Percentiles rank a stretch among this genome's conserved stretches.
These are phyloP conservation scores for Picochlorum sp. DNA, from an alignment of 139 green algal species.

Conservation along the genomic window DNA sequence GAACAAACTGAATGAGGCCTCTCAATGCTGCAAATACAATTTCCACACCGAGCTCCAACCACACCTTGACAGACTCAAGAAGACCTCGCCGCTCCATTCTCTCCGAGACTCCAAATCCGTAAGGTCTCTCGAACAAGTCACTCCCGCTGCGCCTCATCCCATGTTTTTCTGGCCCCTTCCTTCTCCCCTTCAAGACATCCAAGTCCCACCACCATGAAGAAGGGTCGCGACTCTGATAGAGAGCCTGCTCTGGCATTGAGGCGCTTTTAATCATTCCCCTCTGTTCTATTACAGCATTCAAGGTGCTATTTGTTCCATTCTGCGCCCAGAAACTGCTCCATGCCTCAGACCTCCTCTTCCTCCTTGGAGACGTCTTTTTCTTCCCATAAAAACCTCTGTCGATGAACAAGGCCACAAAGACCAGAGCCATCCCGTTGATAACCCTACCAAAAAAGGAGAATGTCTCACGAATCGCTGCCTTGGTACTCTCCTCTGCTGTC, in stretches of 20 bases:
- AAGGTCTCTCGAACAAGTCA: conserved; percentile 36
- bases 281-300: conserved; percentile 32
- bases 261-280: conserved; percentile 6
- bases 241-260: no score
- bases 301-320: conserved; percentile 15
- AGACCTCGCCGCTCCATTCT: conserved; percentile 21
- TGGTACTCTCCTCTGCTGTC: conserved; percentile 41
- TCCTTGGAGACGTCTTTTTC: neutral
- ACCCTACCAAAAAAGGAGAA: conserved; percentile 22
- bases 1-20: conserved; percentile 18
- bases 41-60: conserved; percentile 43
- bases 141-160: conserved; percentile 17
- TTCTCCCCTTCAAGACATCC: no score
- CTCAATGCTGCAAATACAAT: conserved; percentile 37
- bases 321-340: conserved; percentile 28
- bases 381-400: neutral
- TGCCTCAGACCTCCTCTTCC: conserved; percentile 5
- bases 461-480: conserved; percentile 37
- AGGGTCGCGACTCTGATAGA: no score
- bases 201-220: no score
- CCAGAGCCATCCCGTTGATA: conserved; percentile 33
- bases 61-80: conserved; percentile 44
- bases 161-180: no score
- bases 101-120: conserved; percentile 27
- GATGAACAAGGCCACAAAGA: conserved; percentile 19